Percentiles rank a stretch among this genome's conserved stretches.
These are phyloP conservation scores for Scleromitrula shiraiana DNA, from an alignment of 2,329 filamentous ascomycete species.

Conservation along the genomic window DNA sequence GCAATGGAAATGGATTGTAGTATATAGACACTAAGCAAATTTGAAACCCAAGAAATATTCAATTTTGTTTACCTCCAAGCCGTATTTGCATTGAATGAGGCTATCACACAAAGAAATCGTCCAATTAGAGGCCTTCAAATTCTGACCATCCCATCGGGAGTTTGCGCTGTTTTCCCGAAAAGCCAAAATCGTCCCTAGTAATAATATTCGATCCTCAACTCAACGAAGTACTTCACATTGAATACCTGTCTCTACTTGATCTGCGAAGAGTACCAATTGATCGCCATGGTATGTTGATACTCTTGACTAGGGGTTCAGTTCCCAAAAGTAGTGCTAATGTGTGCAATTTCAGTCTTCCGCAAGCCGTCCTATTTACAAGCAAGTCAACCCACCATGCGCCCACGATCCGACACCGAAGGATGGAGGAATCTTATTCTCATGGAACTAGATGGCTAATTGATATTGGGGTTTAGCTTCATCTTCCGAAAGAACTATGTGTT, in stretches of 20 bases:
- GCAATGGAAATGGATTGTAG: background rate
- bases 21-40: too few relatives aligned
- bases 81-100: background rate
- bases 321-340: background rate
- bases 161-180: conserved; percentile 5
- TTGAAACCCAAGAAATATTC: background rate
- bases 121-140: conserved; percentile 5
- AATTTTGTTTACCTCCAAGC: background rate
- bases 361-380: conserved; percentile 27
- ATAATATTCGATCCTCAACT: conserved; percentile 4
- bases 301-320: too few relatives aligned
- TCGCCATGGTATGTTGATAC: conserved; percentile 3
- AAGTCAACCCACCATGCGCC: conserved; percentile 20
- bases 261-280: background rate
- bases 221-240: conserved; percentile 2
- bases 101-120: background rate
- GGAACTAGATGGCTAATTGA: conserved; percentile 12
- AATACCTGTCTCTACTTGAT: conserved; percentile 2
- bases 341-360: conserved; percentile 6
- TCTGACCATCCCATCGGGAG: conserved; percentile 10
- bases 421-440: background rate
- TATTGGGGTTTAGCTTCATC: conserved; percentile 51
- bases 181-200: conserved; percentile 6
- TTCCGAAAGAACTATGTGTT: conserved; percentile 85
- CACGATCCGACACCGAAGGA: background rate